Conservation (phyloP, 352 stramenopile species). For the Poterioochromonas sp. region DNA sequence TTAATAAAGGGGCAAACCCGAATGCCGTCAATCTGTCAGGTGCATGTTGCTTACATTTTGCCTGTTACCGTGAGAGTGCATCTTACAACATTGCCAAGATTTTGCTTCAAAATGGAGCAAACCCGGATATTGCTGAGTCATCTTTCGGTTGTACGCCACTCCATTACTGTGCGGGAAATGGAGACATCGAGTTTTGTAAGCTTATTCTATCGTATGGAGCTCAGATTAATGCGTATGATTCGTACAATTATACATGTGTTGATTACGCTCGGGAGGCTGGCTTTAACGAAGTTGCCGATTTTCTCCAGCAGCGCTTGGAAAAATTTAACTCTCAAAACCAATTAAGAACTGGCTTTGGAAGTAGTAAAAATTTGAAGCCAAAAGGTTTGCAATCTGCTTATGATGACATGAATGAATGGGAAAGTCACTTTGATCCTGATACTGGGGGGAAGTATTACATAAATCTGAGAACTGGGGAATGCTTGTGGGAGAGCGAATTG, state of each 20-base stretch:
- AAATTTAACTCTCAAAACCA: background rate
- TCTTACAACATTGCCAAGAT: slow-evolving; percentile 35
- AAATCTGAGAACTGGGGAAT: background rate
- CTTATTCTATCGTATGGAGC: slow-evolving; percentile 43
- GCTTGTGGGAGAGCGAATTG: slow-evolving; percentile 9
- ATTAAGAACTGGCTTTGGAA: background rate
- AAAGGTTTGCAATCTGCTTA: background rate
- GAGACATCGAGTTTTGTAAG: slow-evolving; percentile 44
- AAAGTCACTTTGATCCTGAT: background rate
- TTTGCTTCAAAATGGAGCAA: slow-evolving; percentile 39
- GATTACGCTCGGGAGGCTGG: slow-evolving; percentile 44
- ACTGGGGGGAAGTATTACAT: slow-evolving; percentile 27
- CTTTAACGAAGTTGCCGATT: slow-evolving; percentile 32
- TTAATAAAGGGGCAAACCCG: slow-evolving; percentile 41
- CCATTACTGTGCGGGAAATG: slow-evolving; percentile 47
- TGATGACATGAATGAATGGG: slow-evolving; percentile 7
- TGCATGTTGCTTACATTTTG: slow-evolving; percentile 46
- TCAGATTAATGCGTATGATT: slow-evolving; percentile 39
- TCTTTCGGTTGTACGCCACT: slow-evolving; percentile 47
- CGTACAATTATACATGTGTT: slow-evolving; percentile 43
- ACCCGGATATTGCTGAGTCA: slow-evolving; percentile 42
- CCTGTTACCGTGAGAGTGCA: slow-evolving; percentile 39
- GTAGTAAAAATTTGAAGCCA: background rate
- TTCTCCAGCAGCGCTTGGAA: slow-evolving; percentile 26
- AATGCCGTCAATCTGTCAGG: slow-evolving; percentile 45